These are phyloP conservation scores for Lagenidium giganteum DNA, from an alignment of 352 stramenopile species.

Conservation along the genomic window DNA sequence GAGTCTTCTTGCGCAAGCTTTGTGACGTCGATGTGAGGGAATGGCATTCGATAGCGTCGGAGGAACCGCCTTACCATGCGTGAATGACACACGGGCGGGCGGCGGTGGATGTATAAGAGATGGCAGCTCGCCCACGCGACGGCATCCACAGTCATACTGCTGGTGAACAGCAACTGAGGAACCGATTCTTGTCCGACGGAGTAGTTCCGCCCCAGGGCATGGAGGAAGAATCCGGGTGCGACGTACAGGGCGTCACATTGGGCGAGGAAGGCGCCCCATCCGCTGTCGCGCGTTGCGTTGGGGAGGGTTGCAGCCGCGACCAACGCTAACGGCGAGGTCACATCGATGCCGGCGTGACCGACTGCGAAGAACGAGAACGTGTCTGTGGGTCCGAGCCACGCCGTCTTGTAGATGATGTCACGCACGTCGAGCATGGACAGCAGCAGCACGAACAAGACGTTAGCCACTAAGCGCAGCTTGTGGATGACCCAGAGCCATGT, in stretches of 20 bases:
- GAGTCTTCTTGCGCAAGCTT: slow-evolving; percentile 31
- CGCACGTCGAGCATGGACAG: slow-evolving; percentile 24
- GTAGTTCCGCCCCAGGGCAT: slow-evolving; percentile 24
- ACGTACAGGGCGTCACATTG: slow-evolving; percentile 22
- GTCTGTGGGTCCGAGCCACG: slow-evolving; percentile 42
- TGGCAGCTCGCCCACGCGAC: slow-evolving; percentile 53
- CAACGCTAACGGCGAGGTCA: neutral
- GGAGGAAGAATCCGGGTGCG: slow-evolving; percentile 11
- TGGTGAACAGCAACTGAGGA: slow-evolving; percentile 28
- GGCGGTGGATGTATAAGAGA: slow-evolving; percentile 39
- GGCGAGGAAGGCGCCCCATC: slow-evolving; percentile 25
- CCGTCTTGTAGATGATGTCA: slow-evolving; percentile 51
- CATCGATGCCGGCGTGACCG: slow-evolving; percentile 12
- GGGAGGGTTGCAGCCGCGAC: slow-evolving; percentile 2
- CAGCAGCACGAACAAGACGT: slow-evolving; percentile 13
- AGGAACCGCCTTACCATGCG: slow-evolving; percentile 47
- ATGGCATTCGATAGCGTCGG: slow-evolving; percentile 28
- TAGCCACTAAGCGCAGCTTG: too few relatives aligned
- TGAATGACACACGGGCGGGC: slow-evolving; percentile 48
- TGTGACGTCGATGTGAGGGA: slow-evolving; percentile 13
- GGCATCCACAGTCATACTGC: slow-evolving; percentile 37
- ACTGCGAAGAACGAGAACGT: slow-evolving; percentile 31
- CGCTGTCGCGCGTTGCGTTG: slow-evolving; percentile 12
- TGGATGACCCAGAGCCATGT: too few relatives aligned
- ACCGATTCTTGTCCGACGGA: slow-evolving; percentile 10